A percentile compares a stretch with the other conserved stretches of the same genome.
Conservation (phyloP, 2,329 filamentous ascomycete genomes). For the Nemania serpens region DNA sequence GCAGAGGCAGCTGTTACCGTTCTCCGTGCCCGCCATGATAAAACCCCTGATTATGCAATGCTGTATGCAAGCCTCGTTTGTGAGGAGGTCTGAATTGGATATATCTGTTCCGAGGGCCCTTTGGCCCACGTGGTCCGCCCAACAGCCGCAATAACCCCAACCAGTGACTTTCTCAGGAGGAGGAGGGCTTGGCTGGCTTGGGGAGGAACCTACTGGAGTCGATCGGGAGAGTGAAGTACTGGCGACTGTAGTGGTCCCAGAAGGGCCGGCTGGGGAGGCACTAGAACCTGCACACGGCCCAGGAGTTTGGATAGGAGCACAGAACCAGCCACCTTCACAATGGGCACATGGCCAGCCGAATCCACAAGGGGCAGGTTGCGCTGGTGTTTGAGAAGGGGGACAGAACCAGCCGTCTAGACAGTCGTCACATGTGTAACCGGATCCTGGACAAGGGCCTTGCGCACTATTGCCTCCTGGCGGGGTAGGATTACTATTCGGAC, state of each 20-base stretch:
- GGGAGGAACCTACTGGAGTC: slow-evolving; percentile 3
- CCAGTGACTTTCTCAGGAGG: slow-evolving; percentile 31
- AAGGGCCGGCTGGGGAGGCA: slow-evolving; percentile 14
- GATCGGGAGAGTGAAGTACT: neutral
- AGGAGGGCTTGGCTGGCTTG: slow-evolving; percentile 26
- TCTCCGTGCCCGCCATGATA: slow-evolving; percentile 54
- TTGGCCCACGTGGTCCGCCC: slow-evolving; percentile 36
- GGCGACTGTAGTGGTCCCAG: neutral
- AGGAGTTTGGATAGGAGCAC: slow-evolving; percentile 37
- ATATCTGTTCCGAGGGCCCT: slow-evolving; percentile 31
- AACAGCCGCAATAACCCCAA: slow-evolving; percentile 42
- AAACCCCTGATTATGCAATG: slow-evolving; percentile 54
- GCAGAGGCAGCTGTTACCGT: slow-evolving; percentile 54
- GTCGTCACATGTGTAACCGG: slow-evolving; percentile 44
- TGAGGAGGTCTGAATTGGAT: slow-evolving; percentile 29
- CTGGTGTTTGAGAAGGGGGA: slow-evolving; percentile 43
- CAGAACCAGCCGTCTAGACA: slow-evolving; percentile 46
- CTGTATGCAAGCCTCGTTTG: slow-evolving; percentile 47
- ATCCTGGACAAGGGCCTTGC: slow-evolving; percentile 43
- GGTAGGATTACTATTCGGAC: slow-evolving; percentile 23
- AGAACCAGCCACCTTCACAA: slow-evolving; percentile 46
- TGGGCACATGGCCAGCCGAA: slow-evolving; percentile 46
- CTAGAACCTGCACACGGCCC: slow-evolving; percentile 24
- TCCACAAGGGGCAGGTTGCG: slow-evolving; percentile 43
- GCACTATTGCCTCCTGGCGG: slow-evolving; percentile 23